These are phyloP conservation scores for Fusarium algeriense DNA, from an alignment of 2,329 filamentous ascomycete genomes.

Conservation along the genomic window DNA sequence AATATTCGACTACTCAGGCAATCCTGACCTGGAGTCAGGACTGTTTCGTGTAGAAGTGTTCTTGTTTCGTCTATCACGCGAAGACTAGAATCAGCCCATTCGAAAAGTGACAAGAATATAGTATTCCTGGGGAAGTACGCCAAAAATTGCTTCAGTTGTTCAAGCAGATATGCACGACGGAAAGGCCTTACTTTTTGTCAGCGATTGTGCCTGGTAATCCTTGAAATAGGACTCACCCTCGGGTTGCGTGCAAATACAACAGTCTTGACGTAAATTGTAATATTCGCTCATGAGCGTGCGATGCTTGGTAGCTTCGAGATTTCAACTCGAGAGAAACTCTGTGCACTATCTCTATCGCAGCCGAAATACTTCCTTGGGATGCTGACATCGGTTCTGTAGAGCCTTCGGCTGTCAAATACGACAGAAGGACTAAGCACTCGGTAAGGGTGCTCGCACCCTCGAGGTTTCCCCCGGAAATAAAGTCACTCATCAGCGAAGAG, in stretches of 20 bases:
- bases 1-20: conserved; percentile 61
- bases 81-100: conserved; percentile 79
- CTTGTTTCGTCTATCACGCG: conserved; percentile 82
- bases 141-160: conserved; percentile 71
- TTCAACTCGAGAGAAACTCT: conserved; percentile 59
- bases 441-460: conserved; percentile 66
- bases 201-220: background rate
- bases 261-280: conserved; percentile 77
- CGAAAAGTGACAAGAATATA: conserved; percentile 77
- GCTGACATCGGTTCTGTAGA: conserved; percentile 59
- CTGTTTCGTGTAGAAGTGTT: conserved; percentile 68
- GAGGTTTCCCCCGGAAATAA: conserved; percentile 63
- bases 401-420: conserved; percentile 69
- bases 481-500: conserved; percentile 65
- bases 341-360: conserved; percentile 59
- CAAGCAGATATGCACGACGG: conserved; percentile 74
- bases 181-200: conserved; percentile 65
- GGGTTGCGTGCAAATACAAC: conserved; percentile 73
- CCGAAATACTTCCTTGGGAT: conserved; percentile 67
- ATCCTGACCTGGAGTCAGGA: conserved; percentile 57
- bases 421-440: conserved; percentile 73
- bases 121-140: conserved; percentile 79
- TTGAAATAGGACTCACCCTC: conserved; percentile 58
- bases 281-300: conserved; percentile 68
- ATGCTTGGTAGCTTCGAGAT: conserved; percentile 50